Evolutionary conservation across 192 early-diverging fungal genomes (phyloP), one percentile per base, ranked within the genome.

Genomic region (Diversispora eburnea): DNA sequence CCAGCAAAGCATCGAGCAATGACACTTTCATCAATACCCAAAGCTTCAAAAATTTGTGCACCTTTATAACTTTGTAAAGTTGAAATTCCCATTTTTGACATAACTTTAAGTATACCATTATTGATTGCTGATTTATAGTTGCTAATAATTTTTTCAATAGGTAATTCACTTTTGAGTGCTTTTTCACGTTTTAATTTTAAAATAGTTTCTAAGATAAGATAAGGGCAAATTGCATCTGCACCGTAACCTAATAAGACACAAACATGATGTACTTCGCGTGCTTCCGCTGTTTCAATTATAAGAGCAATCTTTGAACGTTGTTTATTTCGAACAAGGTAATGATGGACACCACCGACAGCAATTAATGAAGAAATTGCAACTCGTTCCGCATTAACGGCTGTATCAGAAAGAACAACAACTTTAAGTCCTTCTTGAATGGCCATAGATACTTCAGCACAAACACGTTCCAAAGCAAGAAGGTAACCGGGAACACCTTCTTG

Each of bases 51-150:
- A 76, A 98, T 96, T 87, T 99, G 97, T 9, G 97, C 97, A 68
- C 95, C 97, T 84, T 98, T 98, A 88, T 99, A 99, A 12, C 89
- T 91, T 81, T 96, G 94, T 63, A 99, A 83, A 19, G 97, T 98
- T 10, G 95, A 97, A 69, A 99, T 97, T 70, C 97, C 97, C 97
- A 99, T 99, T 87, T 99, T 99, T 76, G 96, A 97, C 96, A 98
- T 99, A 67, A 99, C 95, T 83, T 99, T 99, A 57, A 90, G 85
- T 78, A 98, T 94, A 79, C 97, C 97, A 80, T 99, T 93, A 77
- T 95, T 93, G 42, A 90, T 83, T 2, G 93, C 95, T 78, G 91
- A 88, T 71, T 90, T 88, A 84, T 88, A 99, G 84, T 94, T 95
- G 78, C 82, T 82, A 61, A 94, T 79, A 20, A 96, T 82, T 78